phyloP scores from a whole-genome alignment of 2,329 filamentous ascomycete species.

The Alternaria metachromatica region DNA sequence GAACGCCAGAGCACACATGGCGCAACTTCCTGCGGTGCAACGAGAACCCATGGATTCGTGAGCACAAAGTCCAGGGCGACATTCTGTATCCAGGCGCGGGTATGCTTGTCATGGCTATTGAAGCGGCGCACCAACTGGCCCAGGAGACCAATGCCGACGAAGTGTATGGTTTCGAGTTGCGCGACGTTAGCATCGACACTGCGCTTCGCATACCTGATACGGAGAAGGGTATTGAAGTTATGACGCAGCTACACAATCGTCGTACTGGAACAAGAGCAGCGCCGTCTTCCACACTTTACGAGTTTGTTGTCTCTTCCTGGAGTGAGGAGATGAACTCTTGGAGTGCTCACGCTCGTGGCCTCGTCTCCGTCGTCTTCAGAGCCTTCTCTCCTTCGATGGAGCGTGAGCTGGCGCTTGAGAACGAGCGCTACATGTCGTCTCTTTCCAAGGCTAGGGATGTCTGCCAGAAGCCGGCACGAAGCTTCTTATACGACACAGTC shows the following conservation, averaged over 20 bases:
- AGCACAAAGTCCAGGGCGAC: conserved; percentile 25
- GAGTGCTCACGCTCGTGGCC: conserved; percentile 7
- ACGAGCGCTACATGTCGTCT: conserved; percentile 1
- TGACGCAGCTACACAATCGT: conserved; percentile 12
- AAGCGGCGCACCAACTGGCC: conserved; percentile 10
- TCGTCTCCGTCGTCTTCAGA: conserved; percentile 1
- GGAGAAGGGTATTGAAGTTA: conserved; percentile 10
- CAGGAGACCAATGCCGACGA: conserved; percentile 3
- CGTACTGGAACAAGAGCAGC: conserved; percentile 7
- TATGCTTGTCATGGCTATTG: conserved; percentile 51
- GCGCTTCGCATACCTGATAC: conserved; percentile 9
- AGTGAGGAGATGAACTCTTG: conserved; percentile 7
- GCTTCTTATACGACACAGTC: conserved; percentile 12
- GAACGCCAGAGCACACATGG: conserved; percentile 9
- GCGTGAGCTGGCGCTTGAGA: background rate
- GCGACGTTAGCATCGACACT: conserved; percentile 7
- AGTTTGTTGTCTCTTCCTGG: conserved; percentile 9
- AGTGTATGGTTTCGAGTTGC: conserved; percentile 2
- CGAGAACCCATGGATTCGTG: conserved; percentile 19
- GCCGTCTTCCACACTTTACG: conserved; percentile 10
- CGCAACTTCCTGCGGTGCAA: conserved; percentile 13
- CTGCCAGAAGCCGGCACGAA: conserved; percentile 7
- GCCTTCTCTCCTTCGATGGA: conserved; percentile 6
- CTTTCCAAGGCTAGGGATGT: background rate
- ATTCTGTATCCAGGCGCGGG: conserved; percentile 55